Percentiles rank a stretch among this genome's conserved stretches.
Evolutionary conservation across 768 basidiomycete species (phyloP).

Genomic region (Pisolithus sp.): DNA sequence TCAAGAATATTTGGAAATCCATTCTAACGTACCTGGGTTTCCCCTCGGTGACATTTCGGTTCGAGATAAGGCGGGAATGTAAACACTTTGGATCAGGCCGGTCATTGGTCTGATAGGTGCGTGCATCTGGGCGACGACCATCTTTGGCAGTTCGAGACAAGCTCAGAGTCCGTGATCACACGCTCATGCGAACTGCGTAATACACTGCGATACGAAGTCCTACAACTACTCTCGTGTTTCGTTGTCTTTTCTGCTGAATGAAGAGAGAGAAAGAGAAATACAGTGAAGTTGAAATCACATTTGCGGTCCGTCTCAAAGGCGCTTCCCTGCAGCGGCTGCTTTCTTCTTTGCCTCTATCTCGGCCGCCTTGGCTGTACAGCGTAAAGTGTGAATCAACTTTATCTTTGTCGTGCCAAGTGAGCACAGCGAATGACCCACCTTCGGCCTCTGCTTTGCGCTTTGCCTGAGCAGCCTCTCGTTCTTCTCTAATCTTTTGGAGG

Average conservation of each 20-base stretch:
- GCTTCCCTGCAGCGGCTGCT: slow-evolving; percentile 26
- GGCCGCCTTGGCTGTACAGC: slow-evolving; percentile 50
- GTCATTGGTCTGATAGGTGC: no score
- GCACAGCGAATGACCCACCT: slow-evolving; percentile 39
- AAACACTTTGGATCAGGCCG: no score
- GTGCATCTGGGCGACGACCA: no score
- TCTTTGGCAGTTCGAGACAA: no score
- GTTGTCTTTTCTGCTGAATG: not conserved
- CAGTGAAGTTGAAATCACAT: not conserved
- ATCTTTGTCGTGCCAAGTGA: not conserved
- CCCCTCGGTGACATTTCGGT: no score
- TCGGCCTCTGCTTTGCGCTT: slow-evolving; percentile 86
- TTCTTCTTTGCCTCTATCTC: slow-evolving; percentile 59
- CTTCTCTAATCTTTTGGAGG: slow-evolving; percentile 77
- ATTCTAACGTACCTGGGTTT: no score
- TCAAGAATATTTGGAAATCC: no score
- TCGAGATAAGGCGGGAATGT: no score
- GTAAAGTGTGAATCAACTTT: not conserved
- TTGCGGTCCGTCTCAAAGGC: slow-evolving; percentile 22
- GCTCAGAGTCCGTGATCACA: no score
- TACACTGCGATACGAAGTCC: not conserved
- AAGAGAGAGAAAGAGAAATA: not conserved
- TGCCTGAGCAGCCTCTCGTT: slow-evolving; percentile 82
- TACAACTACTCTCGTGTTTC: not conserved
- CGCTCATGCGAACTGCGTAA: no score